Evolutionary conservation across 1,284 basidiomycete species (phyloP).

Genomic region (Cutaneotrichosporon sp.): DNA sequence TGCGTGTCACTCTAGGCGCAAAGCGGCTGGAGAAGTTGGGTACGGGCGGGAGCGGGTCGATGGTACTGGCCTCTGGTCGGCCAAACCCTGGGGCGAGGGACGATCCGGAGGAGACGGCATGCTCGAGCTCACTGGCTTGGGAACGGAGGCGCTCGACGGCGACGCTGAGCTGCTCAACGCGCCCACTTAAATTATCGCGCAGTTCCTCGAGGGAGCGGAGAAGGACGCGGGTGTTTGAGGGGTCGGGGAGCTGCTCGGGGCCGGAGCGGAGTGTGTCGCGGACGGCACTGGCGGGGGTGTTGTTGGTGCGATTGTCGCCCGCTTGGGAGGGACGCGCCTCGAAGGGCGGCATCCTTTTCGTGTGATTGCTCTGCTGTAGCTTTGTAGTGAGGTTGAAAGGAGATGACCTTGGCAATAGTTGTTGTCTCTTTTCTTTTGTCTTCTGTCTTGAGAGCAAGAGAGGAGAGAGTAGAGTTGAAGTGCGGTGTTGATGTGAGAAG

Average conservation of each 20-base stretch:
- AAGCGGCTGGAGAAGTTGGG: neutral
- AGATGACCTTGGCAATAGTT: too few relatives aligned
- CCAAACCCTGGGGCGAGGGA: slow-evolving; percentile 11
- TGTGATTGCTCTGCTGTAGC: too few relatives aligned
- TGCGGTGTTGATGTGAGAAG: too few relatives aligned
- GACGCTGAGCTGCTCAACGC: slow-evolving; percentile 28
- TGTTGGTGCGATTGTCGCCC: too few relatives aligned
- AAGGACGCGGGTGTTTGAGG: slow-evolving; percentile 19
- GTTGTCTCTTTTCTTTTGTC: too few relatives aligned
- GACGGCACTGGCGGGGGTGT: too few relatives aligned
- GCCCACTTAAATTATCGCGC: slow-evolving; percentile 23
- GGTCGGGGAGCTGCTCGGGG: slow-evolving; percentile 4
- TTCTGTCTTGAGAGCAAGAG: too few relatives aligned
- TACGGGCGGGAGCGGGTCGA: neutral
- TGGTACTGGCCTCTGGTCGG: slow-evolving; percentile 3
- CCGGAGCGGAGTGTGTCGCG: neutral
- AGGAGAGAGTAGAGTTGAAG: too few relatives aligned
- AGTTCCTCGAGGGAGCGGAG: slow-evolving; percentile 31
- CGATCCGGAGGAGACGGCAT: slow-evolving; percentile 12
- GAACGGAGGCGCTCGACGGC: slow-evolving; percentile 30
- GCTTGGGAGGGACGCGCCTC: too few relatives aligned
- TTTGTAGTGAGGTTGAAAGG: too few relatives aligned
- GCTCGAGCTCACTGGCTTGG: slow-evolving; percentile 30
- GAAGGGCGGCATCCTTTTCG: too few relatives aligned
- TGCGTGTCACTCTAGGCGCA: neutral